Conservation (phyloP, 2,329 filamentous ascomycete species). For the Uncinocarpus reesii region DNA sequence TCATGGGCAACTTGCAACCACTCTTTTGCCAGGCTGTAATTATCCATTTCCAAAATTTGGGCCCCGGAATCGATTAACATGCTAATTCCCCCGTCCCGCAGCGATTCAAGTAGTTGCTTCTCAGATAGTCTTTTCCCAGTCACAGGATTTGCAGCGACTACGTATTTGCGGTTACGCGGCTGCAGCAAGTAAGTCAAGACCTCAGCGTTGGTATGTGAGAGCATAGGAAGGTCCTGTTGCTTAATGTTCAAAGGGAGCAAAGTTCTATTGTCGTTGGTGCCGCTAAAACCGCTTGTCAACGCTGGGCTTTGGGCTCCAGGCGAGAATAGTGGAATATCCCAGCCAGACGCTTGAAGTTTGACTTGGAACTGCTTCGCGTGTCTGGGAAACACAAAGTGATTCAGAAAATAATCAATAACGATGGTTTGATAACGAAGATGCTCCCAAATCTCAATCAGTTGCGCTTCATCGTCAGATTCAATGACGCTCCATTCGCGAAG, state of each 20-base stretch:
- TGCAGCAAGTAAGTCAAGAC: conserved; percentile 52
- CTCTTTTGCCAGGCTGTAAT: conserved; percentile 37
- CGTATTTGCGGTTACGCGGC: conserved; percentile 37
- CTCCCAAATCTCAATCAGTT: conserved; percentile 44
- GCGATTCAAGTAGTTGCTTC: conserved; percentile 29
- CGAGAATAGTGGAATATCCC: conserved; percentile 46
- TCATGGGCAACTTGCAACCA: conserved; percentile 41
- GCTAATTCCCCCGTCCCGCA: conserved; percentile 37
- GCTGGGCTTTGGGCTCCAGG: background rate
- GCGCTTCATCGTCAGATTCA: conserved; percentile 47
- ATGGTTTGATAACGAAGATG: conserved; percentile 43
- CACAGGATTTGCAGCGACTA: conserved; percentile 9
- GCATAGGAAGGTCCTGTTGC: conserved; percentile 46
- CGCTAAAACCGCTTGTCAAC: conserved; percentile 55
- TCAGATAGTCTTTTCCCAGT: conserved; percentile 13
- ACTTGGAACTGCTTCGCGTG: conserved; percentile 52
- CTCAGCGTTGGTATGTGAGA: conserved; percentile 56
- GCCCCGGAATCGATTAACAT: conserved; percentile 64
- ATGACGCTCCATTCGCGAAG: conserved; percentile 42
- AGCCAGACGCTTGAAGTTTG: conserved; percentile 57
- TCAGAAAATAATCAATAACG: conserved; percentile 55
- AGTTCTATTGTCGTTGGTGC: conserved; percentile 55
- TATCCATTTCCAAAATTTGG: conserved; percentile 55
- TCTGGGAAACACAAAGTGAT: conserved; percentile 49
- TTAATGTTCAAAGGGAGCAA: conserved; percentile 48